Percentiles rank a stretch among this genome's conserved stretches.
Evolutionary conservation across 306 rosid genomes (phyloP).

Genomic region (Astragalus membranaceus): DNA sequence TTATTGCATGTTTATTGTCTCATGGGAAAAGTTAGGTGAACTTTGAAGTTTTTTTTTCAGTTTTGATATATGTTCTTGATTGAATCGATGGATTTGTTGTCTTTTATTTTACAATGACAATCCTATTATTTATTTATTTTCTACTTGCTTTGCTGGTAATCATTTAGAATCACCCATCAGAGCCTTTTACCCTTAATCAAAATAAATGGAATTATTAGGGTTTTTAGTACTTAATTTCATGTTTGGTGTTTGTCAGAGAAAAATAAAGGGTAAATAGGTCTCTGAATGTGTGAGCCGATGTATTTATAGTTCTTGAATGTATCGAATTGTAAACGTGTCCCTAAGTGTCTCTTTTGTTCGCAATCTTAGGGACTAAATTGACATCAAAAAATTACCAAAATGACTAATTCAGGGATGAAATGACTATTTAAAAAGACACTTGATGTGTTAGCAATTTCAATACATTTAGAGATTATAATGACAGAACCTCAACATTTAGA

Average conservation of each 20-base stretch:
- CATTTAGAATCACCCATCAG: not conserved
- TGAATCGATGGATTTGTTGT: not conserved
- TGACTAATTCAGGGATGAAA: too few species aligned
- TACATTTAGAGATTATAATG: too few species aligned
- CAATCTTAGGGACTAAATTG: too few species aligned
- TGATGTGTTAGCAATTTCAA: too few species aligned
- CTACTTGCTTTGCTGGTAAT: not conserved
- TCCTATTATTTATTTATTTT: not conserved
- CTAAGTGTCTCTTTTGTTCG: too few species aligned
- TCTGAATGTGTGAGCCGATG: too few species aligned
- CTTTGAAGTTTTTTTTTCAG: not conserved
- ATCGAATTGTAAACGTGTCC: too few species aligned
- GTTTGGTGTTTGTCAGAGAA: not conserved
- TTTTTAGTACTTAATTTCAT: not conserved
- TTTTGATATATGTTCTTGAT: not conserved
- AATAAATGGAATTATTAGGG: not conserved
- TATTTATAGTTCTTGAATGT: too few species aligned
- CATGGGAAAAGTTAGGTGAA: not conserved
- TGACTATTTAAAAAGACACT: too few species aligned
- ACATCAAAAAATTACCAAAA: too few species aligned
- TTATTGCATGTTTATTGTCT: not conserved
- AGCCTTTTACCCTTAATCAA: not conserved
- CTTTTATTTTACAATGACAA: not conserved
- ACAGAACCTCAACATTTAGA: too few species aligned
- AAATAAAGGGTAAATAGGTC: too few species aligned